phyloP scores from a whole-genome alignment of 805 yeast genomes.

The Monosporozyma aquatica region DNA sequence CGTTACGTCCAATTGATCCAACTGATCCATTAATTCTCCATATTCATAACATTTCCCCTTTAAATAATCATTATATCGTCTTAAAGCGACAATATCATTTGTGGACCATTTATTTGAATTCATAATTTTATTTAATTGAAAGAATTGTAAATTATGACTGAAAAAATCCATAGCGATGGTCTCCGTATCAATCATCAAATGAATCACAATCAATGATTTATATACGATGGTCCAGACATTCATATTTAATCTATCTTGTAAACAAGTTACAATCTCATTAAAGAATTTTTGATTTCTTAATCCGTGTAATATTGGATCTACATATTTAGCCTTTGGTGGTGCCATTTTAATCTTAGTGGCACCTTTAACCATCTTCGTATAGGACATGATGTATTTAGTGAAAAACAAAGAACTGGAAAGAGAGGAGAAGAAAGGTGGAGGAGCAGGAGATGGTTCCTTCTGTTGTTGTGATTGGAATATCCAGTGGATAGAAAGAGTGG shows the following conservation, averaged over 20 bases:
- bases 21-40: slow-evolving; percentile 23
- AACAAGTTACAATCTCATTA: slow-evolving; percentile 54
- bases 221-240: slow-evolving; percentile 81
- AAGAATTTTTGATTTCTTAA: slow-evolving; percentile 38
- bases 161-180: slow-evolving; percentile 43
- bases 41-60: slow-evolving; percentile 60
- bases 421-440: too few species aligned
- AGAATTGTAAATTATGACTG: slow-evolving; percentile 34
- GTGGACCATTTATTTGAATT: slow-evolving; percentile 25
- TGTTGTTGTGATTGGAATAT: too few species aligned
- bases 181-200: slow-evolving; percentile 67
- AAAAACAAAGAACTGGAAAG: too few species aligned
- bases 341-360: slow-evolving; percentile 78
- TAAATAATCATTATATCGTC: slow-evolving; percentile 66
- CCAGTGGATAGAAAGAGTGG: too few species aligned
- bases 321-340: slow-evolving; percentile 92
- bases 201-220: slow-evolving; percentile 76
- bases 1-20: background rate
- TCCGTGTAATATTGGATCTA: slow-evolving; percentile 73
- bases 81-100: slow-evolving; percentile 47
- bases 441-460: too few species aligned
- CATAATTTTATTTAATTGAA: slow-evolving; percentile 31
- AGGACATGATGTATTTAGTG: slow-evolving; percentile 26
- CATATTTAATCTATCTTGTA: slow-evolving; percentile 56
- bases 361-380: slow-evolving; percentile 68